Evolutionary conservation across 331 rosid species (phyloP).

Genomic region (Erythrophleum ivorense): DNA sequence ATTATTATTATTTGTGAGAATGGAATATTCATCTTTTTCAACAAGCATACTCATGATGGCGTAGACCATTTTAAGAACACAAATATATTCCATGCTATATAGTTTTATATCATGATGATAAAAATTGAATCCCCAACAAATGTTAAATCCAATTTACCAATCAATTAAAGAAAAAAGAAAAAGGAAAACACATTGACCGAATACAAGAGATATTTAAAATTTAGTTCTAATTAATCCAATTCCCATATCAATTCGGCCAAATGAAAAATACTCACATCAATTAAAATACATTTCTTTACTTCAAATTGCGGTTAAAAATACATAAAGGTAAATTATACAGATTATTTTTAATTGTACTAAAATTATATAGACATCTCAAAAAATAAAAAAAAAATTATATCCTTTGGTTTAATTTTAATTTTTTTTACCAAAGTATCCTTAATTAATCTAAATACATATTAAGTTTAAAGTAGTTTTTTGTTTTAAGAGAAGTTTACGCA

Average conservation of each 20-base stretch:
- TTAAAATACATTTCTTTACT: neutral
- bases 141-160: neutral
- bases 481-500: too few relatives aligned
- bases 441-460: too few relatives aligned
- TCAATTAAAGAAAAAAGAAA: neutral
- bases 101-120: neutral
- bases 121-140: neutral
- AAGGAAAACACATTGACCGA: neutral
- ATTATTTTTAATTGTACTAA: too few relatives aligned
- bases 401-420: too few relatives aligned
- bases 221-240: neutral
- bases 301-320: neutral
- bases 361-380: too few relatives aligned
- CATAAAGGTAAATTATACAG: too few relatives aligned
- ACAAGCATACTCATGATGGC: conserved; percentile 26
- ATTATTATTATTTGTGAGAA: neutral
- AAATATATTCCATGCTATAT: neutral
- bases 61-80: conserved; percentile 19
- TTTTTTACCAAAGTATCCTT: too few relatives aligned
- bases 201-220: too few relatives aligned
- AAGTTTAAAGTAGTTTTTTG: too few relatives aligned
- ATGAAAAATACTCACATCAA: neutral
- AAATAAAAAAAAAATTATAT: too few relatives aligned
- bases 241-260: neutral
- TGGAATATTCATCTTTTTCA: conserved; percentile 31